Evolutionary conservation across 352 stramenopile species (phyloP).

Genomic region (Pythium brachiatum): DNA sequence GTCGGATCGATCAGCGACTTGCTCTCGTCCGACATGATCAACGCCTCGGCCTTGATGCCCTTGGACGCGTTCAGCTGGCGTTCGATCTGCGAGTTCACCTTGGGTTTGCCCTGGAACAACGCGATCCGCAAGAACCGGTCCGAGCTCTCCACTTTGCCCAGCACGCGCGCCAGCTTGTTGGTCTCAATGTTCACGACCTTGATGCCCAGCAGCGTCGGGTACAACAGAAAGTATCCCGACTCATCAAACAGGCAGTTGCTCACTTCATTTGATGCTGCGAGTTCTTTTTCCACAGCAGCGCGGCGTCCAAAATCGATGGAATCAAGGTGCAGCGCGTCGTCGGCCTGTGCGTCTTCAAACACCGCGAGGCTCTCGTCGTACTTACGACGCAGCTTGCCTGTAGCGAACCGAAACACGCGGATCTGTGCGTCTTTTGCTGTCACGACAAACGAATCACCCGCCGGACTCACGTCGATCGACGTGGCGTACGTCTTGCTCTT

Average conservation of each 20-base stretch:
- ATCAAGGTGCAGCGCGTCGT: constrained; percentile 77
- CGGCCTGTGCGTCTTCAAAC: constrained; percentile 86
- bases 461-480: constrained; percentile 63
- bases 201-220: constrained; percentile 95
- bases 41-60: constrained; percentile 44
- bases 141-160: constrained; percentile 95
- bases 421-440: constrained; percentile 86
- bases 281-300: constrained; percentile 80
- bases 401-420: constrained; percentile 87
- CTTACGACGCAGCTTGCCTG: constrained; percentile 85
- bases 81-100: constrained; percentile 96
- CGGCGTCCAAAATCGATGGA: constrained; percentile 87
- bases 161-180: constrained; percentile 89
- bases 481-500: constrained; percentile 90
- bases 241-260: constrained; percentile 96
- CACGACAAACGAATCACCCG: constrained; percentile 85
- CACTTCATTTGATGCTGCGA: constrained; percentile 42
- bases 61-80: constrained; percentile 57
- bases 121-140: constrained; percentile 93
- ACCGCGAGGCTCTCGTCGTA: constrained; percentile 88
- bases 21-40: constrained; percentile 69
- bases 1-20: constrained; percentile 72
- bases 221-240: constrained; percentile 94
- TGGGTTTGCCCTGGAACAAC: constrained; percentile 94
- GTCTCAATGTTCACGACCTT: constrained; percentile 96